Percentiles rank a stretch among this genome's conserved stretches.
Evolutionary conservation across 257 asterid species (phyloP).

Genomic region (Solanum boliviense): DNA sequence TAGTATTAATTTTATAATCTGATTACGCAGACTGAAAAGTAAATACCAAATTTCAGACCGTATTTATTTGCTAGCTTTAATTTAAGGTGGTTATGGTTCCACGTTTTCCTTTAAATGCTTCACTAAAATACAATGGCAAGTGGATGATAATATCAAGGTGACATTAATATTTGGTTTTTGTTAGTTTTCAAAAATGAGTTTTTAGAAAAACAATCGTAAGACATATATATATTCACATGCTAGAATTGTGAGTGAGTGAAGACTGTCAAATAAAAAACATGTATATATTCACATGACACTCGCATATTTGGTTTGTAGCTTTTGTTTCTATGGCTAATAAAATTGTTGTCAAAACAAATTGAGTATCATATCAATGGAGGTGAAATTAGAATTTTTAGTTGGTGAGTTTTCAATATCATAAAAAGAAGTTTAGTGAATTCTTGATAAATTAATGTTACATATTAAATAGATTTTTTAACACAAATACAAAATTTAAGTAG

Average conservation of each 20-base stretch:
- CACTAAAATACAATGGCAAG: not conserved
- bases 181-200: not conserved
- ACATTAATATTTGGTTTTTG: not conserved
- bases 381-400: no score
- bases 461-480: no score
- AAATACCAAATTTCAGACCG: not conserved
- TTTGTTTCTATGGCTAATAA: not conserved
- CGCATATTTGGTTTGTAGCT: not conserved
- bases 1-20: not conserved
- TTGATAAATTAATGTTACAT: no score
- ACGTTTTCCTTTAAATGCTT: not conserved
- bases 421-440: no score
- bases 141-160: not conserved
- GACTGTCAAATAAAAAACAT: not conserved
- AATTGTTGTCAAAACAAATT: not conserved
- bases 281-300: not conserved
- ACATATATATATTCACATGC: not conserved
- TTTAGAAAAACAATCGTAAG: not conserved
- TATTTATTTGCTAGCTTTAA: not conserved
- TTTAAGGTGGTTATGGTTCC: not conserved
- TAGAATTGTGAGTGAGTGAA: not conserved
- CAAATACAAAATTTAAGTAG: no score
- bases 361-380: no score
- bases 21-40: not conserved
- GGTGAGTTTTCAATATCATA: no score